Conservation (phyloP, 148 eudicot genomes). For the Silene conica region DNA sequence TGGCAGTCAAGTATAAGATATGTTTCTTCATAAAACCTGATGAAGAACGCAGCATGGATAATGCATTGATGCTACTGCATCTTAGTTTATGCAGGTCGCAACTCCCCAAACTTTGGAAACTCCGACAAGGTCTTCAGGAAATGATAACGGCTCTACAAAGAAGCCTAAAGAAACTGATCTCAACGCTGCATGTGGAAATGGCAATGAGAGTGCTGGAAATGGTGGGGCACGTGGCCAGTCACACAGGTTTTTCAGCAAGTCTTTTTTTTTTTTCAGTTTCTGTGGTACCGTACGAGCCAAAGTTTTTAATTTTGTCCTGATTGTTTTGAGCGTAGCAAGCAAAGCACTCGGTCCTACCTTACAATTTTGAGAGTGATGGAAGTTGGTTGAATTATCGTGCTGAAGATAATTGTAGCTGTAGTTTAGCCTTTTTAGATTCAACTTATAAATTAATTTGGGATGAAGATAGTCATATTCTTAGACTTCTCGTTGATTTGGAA, state of each 20-base stretch:
- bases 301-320: no score
- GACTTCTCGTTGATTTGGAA: no score
- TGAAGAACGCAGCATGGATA: slow-evolving; percentile 11
- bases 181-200: slow-evolving; percentile 32
- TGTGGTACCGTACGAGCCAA: neutral
- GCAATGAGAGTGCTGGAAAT: slow-evolving; percentile 37
- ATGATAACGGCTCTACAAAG: slow-evolving; percentile 38
- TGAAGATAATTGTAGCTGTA: no score
- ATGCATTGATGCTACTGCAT: slow-evolving; percentile 25
- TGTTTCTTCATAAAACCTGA: slow-evolving; percentile 4
- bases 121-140: slow-evolving; percentile 34
- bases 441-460: no score
- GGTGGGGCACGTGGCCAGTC: slow-evolving; percentile 32
- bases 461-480: no score
- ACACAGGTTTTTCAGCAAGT: slow-evolving; percentile 35
- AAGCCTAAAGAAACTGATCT: slow-evolving; percentile 38
- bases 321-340: no score
- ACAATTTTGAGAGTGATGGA: no score
- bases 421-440: no score
- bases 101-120: slow-evolving; percentile 41
- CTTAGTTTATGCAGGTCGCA: slow-evolving; percentile 40
- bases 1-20: slow-evolving; percentile 10
- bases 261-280: neutral
- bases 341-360: no score
- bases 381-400: no score